Base-by-base conservation (phyloP, 441 rosid species). In the Omphalea diandra region DNA sequence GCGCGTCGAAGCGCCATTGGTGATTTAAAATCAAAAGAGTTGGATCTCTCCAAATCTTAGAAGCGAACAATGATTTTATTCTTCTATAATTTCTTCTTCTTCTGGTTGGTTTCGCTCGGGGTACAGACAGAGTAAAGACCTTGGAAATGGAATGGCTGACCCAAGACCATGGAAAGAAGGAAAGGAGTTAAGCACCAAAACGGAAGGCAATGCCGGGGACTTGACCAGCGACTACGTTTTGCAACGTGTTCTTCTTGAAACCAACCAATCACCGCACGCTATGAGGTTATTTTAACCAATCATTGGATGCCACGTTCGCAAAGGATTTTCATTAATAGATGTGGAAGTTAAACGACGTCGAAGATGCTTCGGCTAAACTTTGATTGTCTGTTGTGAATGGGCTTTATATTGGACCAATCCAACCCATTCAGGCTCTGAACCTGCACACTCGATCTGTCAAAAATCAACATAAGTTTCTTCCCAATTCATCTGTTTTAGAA, bases 1-100 rank as follows among this genome's bases (percentile, higher is more conserved):
- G 81, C 52, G 70, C 76, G 68, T 44, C 78, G 86, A 79, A 63
- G 72, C 85, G 90, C 90, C 98, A 88, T 90, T 53, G 63, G 35
- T 56, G 58, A 75, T 15, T n/a, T 9, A 55, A 68, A 41, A 31
- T 49, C 63, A 49, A 83, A 84, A 85, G 88, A 77, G 27, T 65
- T 54, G 29, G 82, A 84, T 80, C 89, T 84, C 89, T 80, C 87
- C 83, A 26, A 63, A 58, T 62, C 27, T 43, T 44, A 57, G 49
- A 70, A 70, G 46, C n/a, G 5, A 9, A 7, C n/a, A 31, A 69
- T 15, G 47, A 1, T 58, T 57, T 18, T 15, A 3, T 43, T 43
- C 2, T 12, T n/a, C 15, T 22, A 22, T 22, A 20, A 3, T 26
- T 26, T 60, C 0, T 20, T 20, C 29, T 29, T 41, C 5, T 70